These are phyloP conservation scores for Davidsoniella neocaledoniae DNA, from an alignment of 2,329 filamentous ascomycete genomes.

Conservation along the genomic window DNA sequence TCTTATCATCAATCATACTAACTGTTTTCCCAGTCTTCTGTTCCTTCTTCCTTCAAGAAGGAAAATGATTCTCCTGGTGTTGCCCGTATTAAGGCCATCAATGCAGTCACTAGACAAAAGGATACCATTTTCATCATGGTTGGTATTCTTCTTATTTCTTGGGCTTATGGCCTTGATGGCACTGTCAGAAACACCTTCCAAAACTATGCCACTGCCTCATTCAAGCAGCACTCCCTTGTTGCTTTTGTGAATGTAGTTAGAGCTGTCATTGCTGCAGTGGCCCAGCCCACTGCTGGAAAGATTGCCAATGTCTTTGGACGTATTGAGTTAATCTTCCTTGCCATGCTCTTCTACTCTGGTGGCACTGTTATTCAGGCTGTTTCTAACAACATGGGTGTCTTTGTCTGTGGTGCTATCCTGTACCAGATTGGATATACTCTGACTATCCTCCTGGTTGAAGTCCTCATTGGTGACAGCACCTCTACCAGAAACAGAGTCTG, in stretches of 20 bases:
- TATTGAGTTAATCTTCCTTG: slow-evolving; percentile 36
- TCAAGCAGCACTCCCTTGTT: slow-evolving; percentile 35
- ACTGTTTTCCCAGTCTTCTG: neutral
- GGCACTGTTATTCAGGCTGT: slow-evolving; percentile 40
- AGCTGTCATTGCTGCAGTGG: slow-evolving; percentile 41
- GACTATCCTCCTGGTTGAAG: slow-evolving; percentile 43
- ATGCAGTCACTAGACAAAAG: slow-evolving; percentile 29
- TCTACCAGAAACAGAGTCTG: slow-evolving; percentile 45
- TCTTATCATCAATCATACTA: neutral
- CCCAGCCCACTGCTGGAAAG: slow-evolving; percentile 39
- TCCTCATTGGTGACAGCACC: slow-evolving; percentile 46
- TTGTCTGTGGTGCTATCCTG: slow-evolving; percentile 39
- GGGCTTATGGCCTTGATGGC: slow-evolving; percentile 45
- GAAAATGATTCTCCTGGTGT: slow-evolving; percentile 31
- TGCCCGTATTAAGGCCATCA: slow-evolving; percentile 39
- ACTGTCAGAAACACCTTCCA: slow-evolving; percentile 38
- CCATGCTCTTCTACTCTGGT: slow-evolving; percentile 42
- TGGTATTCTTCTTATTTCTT: slow-evolving; percentile 44
- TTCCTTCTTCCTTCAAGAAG: slow-evolving; percentile 11
- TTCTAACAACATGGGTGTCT: slow-evolving; percentile 30
- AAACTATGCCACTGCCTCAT: slow-evolving; percentile 34
- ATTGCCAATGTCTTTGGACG: slow-evolving; percentile 48
- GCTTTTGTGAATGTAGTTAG: slow-evolving; percentile 41
- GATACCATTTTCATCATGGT: slow-evolving; percentile 42
- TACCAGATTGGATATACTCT: slow-evolving; percentile 49